These are phyloP conservation scores for Podaxis sp. DNA, from an alignment of 768 basidiomycete species.

Conservation along the genomic window DNA sequence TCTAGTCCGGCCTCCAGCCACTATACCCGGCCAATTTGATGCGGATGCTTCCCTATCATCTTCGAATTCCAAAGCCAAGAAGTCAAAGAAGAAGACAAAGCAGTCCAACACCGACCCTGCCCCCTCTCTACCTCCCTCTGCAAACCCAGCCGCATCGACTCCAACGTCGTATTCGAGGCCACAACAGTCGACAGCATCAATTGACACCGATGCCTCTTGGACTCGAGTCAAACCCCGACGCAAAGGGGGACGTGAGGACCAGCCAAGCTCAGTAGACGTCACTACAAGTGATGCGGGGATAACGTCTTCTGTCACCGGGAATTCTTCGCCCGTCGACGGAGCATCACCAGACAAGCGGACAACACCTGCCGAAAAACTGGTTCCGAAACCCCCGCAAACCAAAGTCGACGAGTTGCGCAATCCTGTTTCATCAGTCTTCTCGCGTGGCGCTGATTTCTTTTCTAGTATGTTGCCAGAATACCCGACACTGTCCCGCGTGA, in stretches of 20 bases:
- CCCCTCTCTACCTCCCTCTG: neutral
- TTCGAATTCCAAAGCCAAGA: slow-evolving; percentile 8
- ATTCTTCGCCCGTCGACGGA: slow-evolving; percentile 33
- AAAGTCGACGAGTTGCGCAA: slow-evolving; percentile 54
- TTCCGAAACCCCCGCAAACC: slow-evolving; percentile 64
- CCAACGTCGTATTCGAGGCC: slow-evolving; percentile 9
- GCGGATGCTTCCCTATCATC: neutral
- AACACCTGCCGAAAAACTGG: slow-evolving; percentile 57
- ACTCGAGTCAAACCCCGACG: slow-evolving; percentile 61
- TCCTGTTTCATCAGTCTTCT: neutral
- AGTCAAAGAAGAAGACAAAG: slow-evolving; percentile 11
- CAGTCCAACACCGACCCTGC: neutral
- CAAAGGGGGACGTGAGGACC: slow-evolving; percentile 17
- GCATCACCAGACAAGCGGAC: slow-evolving; percentile 24
- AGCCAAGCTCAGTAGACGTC: slow-evolving; percentile 26
- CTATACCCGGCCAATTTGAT: slow-evolving; percentile 10
- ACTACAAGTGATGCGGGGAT: slow-evolving; percentile 49
- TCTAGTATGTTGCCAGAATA: slow-evolving; percentile 62
- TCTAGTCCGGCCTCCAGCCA: slow-evolving; percentile 5
- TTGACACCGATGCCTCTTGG: slow-evolving; percentile 63
- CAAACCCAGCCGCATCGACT: neutral
- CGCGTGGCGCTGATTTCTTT: slow-evolving; percentile 5
- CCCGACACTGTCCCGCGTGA: slow-evolving; percentile 55
- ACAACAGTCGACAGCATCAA: slow-evolving; percentile 30
- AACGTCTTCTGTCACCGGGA: slow-evolving; percentile 40